Evolutionary conservation across 2,329 filamentous ascomycete species (phyloP), one percentile per base, ranked within the genome.

Genomic region (Gnomoniopsis smithogilvyi): DNA sequence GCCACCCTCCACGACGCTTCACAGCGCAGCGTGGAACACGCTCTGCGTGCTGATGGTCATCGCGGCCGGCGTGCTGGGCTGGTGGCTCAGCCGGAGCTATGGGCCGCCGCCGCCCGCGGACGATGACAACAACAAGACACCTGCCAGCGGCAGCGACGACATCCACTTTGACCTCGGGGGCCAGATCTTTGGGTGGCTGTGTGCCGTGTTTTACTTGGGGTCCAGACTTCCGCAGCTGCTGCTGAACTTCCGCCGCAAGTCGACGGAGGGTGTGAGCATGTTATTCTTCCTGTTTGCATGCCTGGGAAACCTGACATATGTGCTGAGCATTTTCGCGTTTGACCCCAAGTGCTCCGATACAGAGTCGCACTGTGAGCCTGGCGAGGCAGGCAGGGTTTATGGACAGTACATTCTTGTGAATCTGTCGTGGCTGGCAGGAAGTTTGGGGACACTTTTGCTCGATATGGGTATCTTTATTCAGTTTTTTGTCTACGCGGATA

Each of bases 261-360:
- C 89, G 47, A 97, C 93, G 1, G 93, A 98, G 58, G 95, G 95
- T 3, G 88, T 99, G 21, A 94, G 90, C 64, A 87, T 97, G 76
- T 82, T 98, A 12, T 99, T 98, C 76, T 98, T 98, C 77, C 79
- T 98, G 22, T 98, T 99, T 71, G 95, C 95, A 4, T 98, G 94
- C 70, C 85, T 98, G 6, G 95, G 95, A 2, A 99, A 99, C 72
- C 73, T 96, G 64, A 97, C 93, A 0, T 98, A 96, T 68, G 93
- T 97, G 19, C 78, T 96, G 41, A 93, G 89, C 41, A 98, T 99
- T 66, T 82, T 98, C 64, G 93, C 92, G 1, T 98, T 92, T 69
- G 91, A 93, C 60, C 91, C 93, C 0, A 77, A 82, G 33, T 96
- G 91, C 64, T 71, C 70, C 33, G 69, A 69, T 62, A 24, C 68